Evolutionary conservation across 441 rosid species (phyloP).

Genomic region (Aquilaria agallochum): DNA sequence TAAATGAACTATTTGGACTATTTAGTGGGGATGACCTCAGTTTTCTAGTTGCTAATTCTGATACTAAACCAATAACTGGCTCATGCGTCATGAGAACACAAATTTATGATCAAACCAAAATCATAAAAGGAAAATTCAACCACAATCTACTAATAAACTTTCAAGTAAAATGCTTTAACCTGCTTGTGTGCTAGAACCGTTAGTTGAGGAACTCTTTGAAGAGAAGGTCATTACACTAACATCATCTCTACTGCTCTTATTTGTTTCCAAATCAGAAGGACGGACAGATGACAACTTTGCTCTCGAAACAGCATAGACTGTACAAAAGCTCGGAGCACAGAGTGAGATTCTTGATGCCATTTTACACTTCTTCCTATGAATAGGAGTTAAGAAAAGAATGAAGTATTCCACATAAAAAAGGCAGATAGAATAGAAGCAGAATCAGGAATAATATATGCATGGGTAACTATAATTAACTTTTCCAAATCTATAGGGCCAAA

Average conservation of each 20-base stretch:
- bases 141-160: background rate
- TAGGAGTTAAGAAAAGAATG: conserved; percentile 10
- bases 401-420: background rate
- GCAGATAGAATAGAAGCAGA: background rate
- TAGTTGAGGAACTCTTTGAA: conserved; percentile 38
- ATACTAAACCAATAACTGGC: too few relatives aligned
- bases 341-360: conserved; percentile 67
- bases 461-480: background rate
- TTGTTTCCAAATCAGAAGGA: conserved; percentile 58
- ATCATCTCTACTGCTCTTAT: conserved; percentile 41
- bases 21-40: too few relatives aligned
- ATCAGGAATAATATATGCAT: background rate
- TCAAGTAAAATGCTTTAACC: conserved; percentile 29
- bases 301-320: conserved; percentile 71
- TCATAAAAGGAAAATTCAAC: too few relatives aligned
- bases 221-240: conserved; percentile 41
- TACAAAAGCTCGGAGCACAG: conserved; percentile 65
- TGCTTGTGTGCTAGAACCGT: conserved; percentile 36
- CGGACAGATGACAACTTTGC: conserved; percentile 79
- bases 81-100: too few relatives aligned
- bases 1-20: too few relatives aligned
- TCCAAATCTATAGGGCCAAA: too few relatives aligned
- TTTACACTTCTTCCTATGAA: conserved; percentile 46
- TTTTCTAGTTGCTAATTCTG: too few relatives aligned
- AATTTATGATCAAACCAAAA: too few relatives aligned